phyloP scores from a whole-genome alignment of 768 basidiomycete genomes.

The Termitomyces sp. region DNA sequence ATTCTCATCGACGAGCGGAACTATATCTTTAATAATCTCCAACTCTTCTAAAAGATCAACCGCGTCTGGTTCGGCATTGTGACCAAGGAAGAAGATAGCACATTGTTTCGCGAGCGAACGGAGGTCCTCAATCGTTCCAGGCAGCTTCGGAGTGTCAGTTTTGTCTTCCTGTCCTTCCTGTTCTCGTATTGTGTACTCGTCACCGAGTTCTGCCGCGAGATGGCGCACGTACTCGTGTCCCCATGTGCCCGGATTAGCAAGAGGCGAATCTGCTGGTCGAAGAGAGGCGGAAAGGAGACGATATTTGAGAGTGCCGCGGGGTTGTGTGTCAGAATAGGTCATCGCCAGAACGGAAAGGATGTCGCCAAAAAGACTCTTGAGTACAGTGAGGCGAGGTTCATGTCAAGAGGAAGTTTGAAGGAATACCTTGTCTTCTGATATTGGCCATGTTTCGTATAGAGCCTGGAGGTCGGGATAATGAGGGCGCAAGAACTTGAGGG shows the following conservation, averaged over 20 bases:
- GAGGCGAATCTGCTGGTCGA: conserved; percentile 56
- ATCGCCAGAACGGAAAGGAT: conserved; percentile 98
- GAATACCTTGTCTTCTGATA: conserved; percentile 71
- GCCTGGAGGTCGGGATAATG: conserved; percentile 84
- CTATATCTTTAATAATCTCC: conserved; percentile 80
- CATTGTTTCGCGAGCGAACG: conserved; percentile 75
- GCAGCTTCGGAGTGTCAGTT: conserved; percentile 26
- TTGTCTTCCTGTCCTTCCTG: conserved; percentile 30
- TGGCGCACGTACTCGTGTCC: conserved; percentile 99
- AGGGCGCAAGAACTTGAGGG: conserved; percentile 94
- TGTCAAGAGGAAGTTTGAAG: background rate
- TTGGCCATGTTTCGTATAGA: conserved; percentile 76
- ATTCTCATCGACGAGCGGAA: conserved; percentile 76
- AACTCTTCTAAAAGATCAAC: conserved; percentile 93
- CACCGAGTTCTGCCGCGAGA: conserved; percentile 91
- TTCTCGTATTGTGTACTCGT: conserved; percentile 78
- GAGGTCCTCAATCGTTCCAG: conserved; percentile 70
- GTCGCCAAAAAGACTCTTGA: conserved; percentile 90
- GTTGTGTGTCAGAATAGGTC: conserved; percentile 98
- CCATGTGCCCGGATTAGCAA: conserved; percentile 92
- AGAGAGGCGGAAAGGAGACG: conserved; percentile 77
- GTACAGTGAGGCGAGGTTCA: conserved; percentile 1
- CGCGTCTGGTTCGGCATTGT: conserved; percentile 98
- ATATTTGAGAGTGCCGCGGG: conserved; percentile 92
- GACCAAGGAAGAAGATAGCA: conserved; percentile 81